Base-by-base conservation (phyloP, 306 rosid species). In the Lathyrus aphaca region DNA sequence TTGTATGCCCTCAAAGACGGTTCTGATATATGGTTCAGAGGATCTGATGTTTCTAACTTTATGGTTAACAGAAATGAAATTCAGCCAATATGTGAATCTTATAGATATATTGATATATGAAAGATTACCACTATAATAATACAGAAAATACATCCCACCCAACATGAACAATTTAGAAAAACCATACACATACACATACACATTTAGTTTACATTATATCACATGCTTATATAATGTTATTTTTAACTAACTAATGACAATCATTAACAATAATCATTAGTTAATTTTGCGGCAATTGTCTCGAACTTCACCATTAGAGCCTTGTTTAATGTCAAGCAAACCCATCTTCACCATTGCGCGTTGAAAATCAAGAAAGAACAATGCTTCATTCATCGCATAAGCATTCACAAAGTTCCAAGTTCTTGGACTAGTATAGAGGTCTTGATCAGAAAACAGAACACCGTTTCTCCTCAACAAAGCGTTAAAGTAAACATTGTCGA, bases 311-410 rank as follows among this genome's bases (percentile, higher is more conserved):
- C 97, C 96, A 1, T 75, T 74, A 25, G 78, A 77, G 6, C 72
- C 83, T 10, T 80, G 76, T 78, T 94, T 91, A 32, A 87, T 82
- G 56, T 86, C 89, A 17, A 94, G 89, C 18, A 25, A 7, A 5
- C 97, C 74, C 99, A 94, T 91, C 72, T 91, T 94, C 15, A 84
- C 80, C 88, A 88, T 82, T 0, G 99, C 95, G 53, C 51, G 86
- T 27, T 87, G 97, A 58, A 94, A 94, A 76, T 87, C 88, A 13
- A 80, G 48, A 89, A 91, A 94, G 86, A 94, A 94, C 88, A 84
- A 74, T 39, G 92, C 96, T 49, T 83, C 77, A 83, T 91, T 90
- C 57, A 86, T 17, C 0, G 96, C 99, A 60, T 91, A 94, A 45
- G 82, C 89, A 14, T 72, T 72, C 9, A 94, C 99, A n/a, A 82